Percentiles rank a stretch among this genome's conserved stretches.
These are phyloP conservation scores for Gossypium davidsonii DNA, from an alignment of 441 rosid genomes.

Conservation along the genomic window DNA sequence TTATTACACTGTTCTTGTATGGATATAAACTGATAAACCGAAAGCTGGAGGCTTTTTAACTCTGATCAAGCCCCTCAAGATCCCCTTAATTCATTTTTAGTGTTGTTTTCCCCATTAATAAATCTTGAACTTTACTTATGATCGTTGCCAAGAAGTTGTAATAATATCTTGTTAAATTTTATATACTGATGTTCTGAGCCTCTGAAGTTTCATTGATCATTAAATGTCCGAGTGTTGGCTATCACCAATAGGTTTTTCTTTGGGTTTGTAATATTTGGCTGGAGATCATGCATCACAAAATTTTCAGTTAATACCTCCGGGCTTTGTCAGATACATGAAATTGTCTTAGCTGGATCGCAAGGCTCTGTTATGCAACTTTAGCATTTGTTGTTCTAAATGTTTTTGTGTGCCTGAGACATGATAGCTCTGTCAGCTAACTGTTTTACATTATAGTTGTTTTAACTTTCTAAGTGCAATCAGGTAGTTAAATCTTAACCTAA, in stretches of 20 bases:
- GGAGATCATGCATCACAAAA: not conserved
- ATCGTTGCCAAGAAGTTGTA: not conserved
- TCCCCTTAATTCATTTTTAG: not conserved
- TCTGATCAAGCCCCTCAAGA: not conserved
- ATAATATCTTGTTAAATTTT: not conserved
- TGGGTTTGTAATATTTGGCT: not conserved
- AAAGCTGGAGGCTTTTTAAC: not conserved
- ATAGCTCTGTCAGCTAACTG: not conserved
- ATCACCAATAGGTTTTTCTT: not conserved
- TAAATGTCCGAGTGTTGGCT: not conserved
- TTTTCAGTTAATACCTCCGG: not conserved
- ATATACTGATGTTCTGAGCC: not conserved
- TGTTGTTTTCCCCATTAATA: not conserved
- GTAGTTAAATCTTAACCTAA: not conserved
- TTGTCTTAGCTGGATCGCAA: constrained; percentile 4
- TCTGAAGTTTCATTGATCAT: not conserved
- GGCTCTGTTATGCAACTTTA: not conserved
- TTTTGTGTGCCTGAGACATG: not conserved
- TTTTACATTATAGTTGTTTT: not conserved
- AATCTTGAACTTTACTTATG: not conserved
- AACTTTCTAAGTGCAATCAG: not conserved
- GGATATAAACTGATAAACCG: not conserved
- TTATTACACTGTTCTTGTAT: not conserved
- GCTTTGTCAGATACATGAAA: constrained; percentile 1
- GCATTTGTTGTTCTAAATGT: not conserved